phyloP scores from a whole-genome alignment of 2,329 filamentous ascomycete genomes.

The Neocucurbitaria cava region DNA sequence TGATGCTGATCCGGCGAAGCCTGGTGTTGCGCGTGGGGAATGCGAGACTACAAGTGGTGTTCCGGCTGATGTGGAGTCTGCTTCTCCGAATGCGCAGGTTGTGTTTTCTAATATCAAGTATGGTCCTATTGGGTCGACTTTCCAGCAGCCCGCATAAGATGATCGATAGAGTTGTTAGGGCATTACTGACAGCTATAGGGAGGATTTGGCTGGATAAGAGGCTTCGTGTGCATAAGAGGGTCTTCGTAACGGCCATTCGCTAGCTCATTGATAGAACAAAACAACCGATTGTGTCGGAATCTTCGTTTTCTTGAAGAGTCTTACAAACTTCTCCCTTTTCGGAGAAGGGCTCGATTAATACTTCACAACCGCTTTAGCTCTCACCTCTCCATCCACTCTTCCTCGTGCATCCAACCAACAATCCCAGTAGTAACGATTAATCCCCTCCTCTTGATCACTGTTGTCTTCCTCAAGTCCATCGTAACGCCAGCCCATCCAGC shows the following conservation, averaged over 20 bases:
- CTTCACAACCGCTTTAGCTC: neutral
- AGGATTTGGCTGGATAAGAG: neutral
- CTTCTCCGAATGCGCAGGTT: conserved; percentile 29
- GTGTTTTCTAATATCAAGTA: conserved; percentile 40
- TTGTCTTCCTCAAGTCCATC: neutral
- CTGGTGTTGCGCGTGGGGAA: conserved; percentile 41
- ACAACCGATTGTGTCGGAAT: no score
- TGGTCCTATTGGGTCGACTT: conserved; percentile 39
- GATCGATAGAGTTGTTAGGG: neutral
- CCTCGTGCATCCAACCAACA: neutral
- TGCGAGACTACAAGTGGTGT: conserved; percentile 31
- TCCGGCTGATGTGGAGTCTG: conserved; percentile 35
- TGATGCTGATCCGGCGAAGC: conserved; percentile 31
- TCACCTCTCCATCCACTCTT: neutral
- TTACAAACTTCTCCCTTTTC: no score
- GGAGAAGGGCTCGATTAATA: neutral
- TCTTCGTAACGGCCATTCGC: neutral
- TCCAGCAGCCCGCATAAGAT: conserved; percentile 28
- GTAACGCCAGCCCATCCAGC: neutral
- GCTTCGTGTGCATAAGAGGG: neutral
- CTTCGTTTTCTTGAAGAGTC: no score
- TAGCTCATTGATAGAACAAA: neutral
- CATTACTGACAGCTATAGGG: neutral
- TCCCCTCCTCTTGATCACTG: neutral
- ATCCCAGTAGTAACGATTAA: neutral